Percentiles rank a stretch among this genome's conserved stretches.
These are phyloP conservation scores for Flaveria trinervia DNA, from an alignment of 129 eudicot species.

Conservation along the genomic window DNA sequence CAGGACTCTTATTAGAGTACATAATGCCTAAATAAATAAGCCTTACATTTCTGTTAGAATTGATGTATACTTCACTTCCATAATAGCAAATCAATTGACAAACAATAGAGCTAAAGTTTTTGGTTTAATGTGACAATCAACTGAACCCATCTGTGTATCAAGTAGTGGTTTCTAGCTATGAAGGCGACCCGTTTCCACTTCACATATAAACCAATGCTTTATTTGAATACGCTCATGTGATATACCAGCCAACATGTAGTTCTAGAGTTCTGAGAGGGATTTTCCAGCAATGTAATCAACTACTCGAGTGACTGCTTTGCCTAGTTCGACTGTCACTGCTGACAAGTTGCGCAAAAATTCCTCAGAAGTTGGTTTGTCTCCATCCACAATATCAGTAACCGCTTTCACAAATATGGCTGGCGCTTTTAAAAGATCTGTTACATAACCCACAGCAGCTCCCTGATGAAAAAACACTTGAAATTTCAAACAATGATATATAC, in stretches of 20 bases:
- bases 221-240: constrained; percentile 11
- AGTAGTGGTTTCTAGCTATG: constrained; percentile 11
- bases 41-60: constrained; percentile 4
- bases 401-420: constrained; percentile 83
- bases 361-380: constrained; percentile 89
- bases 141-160: constrained; percentile 10
- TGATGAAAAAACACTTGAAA: constrained; percentile 32
- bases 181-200: constrained; percentile 7
- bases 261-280: constrained; percentile 57
- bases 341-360: constrained; percentile 80
- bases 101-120: neutral
- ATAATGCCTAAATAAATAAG: neutral
- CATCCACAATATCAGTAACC: constrained; percentile 93
- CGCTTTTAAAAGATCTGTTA: constrained; percentile 76
- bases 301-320: constrained; percentile 54
- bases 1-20: neutral
- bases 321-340: constrained; percentile 76
- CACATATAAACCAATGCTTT: neutral
- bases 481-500: neutral
- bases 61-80: constrained; percentile 10
- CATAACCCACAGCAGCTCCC: constrained; percentile 97
- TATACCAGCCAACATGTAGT: constrained; percentile 14
- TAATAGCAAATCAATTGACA: constrained; percentile 19
- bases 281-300: constrained; percentile 82
- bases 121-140: constrained; percentile 3